Evolutionary conservation across 2,329 filamentous ascomycete genomes (phyloP), one percentile per base, ranked within the genome.

Genomic region (Didymella sp.): DNA sequence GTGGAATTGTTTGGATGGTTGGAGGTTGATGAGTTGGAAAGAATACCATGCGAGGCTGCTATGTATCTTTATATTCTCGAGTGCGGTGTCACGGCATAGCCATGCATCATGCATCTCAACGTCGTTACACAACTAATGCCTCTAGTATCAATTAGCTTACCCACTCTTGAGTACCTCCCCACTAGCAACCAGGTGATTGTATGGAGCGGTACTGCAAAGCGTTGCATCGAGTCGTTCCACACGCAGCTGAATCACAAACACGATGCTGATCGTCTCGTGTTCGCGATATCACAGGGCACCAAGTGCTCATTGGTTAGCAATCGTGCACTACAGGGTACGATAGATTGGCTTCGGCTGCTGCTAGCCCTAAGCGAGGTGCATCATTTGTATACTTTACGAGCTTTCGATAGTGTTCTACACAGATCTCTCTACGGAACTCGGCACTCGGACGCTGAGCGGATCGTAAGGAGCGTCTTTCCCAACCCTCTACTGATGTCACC

Each of bases 231-330:
- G 13, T 40, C 27, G 50, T 50, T 41, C 56, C 43, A 57, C 43
- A 40, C n/a, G 24, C 47, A 17, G 31, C 48, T 49, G 49, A 59
- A 44, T 25, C 45, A 37, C 35, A 46, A 56, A 60, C 57, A 62
- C 55, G 37, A 59, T 40, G 55, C 33, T 45, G 62, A 60, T 64
- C 62, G 30, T 22, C 53, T 56, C 56, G 54, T 52, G 51, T 60
- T 50, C 28, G 15, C 22, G 25, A 33, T 52, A 15, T 31, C 38
- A 37, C 47, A 41, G 46, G 46, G 48, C 56, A 51, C 41, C 33
- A 15, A 44, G 48, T 53, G 50, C 13, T n/a, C 30, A 49, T 51
- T 56, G 47, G 35, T 22, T 41, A 15, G 2, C 8, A 7, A 33
- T 35, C 17, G 19, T 41, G 15, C 6, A 25, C 21, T 7, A n/a